Conservation (phyloP, 768 basidiomycete genomes). For the Fistulinella prunicolor region DNA sequence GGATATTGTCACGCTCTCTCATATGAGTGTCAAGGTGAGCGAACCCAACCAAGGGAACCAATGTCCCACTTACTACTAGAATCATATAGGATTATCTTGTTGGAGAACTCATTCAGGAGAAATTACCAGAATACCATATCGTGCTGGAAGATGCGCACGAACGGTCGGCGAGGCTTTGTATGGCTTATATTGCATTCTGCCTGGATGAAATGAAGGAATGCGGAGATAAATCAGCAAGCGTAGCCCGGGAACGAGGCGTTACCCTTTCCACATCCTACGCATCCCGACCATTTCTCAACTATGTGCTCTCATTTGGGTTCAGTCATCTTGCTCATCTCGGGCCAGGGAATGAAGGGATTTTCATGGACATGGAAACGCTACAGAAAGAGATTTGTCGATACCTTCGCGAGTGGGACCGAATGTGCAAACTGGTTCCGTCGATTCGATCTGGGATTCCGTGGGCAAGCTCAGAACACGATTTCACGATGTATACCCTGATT, state of each 20-base stretch:
- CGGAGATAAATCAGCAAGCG: background rate
- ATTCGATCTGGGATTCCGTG: background rate
- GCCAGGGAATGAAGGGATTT: background rate
- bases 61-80: background rate
- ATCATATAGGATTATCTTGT: conserved; percentile 15
- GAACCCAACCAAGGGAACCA: no score
- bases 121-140: conserved; percentile 5
- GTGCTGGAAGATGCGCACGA: conserved; percentile 8
- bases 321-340: conserved; percentile 5
- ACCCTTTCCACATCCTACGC: background rate
- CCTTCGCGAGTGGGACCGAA: background rate
- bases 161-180: conserved; percentile 5
- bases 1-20: conserved; percentile 10
- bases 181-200: background rate
- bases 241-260: background rate
- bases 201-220: conserved; percentile 7
- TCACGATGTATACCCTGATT: conserved; percentile 5
- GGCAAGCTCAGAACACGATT: conserved; percentile 4
- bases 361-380: conserved; percentile 2
- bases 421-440: no score
- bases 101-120: background rate
- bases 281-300: conserved; percentile 4
- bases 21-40: conserved; percentile 21
- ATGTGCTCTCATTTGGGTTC: conserved; percentile 11
- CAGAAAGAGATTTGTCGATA: background rate